Evolutionary conservation across 23 red algal species (phyloP), one percentile per base, ranked within the genome.

Genomic region (Gracilaria domingensis): DNA sequence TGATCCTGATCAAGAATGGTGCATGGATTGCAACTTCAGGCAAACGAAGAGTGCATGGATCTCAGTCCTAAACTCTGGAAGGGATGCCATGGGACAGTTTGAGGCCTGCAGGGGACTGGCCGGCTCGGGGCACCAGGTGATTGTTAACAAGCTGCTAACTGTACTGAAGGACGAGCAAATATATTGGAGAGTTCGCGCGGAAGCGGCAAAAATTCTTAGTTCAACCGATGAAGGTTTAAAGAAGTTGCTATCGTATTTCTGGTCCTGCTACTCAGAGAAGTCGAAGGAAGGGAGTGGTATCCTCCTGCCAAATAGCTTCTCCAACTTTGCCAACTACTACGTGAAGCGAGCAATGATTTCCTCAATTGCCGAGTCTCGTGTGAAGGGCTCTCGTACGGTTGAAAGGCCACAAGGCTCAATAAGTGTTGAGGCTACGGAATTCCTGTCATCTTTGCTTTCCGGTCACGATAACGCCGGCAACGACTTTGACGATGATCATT

Each of bases 1-100:
- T 54, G 96, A 98, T 45, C 96, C 96, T 9, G 96, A 98, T n/a
- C 59, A 77, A 16, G 96, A 98, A 64, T 95, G 92, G 92, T 91
- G 91, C 65, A 81, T 64, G n/a, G 93, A 86, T 56, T 13, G 85
- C 14, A 79, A 66, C 25, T 84, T 94, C 42, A 90, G 75, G 51
- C 96, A 95, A 61, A 78, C 71, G 14, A 92, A 91, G 35, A 77
- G 56, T 48, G 61, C 88, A n/a, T 98, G 92, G 93, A 92, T 85
- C 2, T 82, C 84, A 29, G 60, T 92, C 36, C 77, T 98, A 25
- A 77, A 85, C 33, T 84, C 81, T n/a, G 93, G 91, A 77, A 81
- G 96, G 50, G 96, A 98, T 53, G 87, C 85, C 3, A 82, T 91
- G 25, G 91, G 86, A 18, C 96, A 98, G 48, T 62, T 95, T 42